Evolutionary conservation across 2,329 filamentous ascomycete genomes (phyloP).

Genomic region (Cladosporium halotolerans): DNA sequence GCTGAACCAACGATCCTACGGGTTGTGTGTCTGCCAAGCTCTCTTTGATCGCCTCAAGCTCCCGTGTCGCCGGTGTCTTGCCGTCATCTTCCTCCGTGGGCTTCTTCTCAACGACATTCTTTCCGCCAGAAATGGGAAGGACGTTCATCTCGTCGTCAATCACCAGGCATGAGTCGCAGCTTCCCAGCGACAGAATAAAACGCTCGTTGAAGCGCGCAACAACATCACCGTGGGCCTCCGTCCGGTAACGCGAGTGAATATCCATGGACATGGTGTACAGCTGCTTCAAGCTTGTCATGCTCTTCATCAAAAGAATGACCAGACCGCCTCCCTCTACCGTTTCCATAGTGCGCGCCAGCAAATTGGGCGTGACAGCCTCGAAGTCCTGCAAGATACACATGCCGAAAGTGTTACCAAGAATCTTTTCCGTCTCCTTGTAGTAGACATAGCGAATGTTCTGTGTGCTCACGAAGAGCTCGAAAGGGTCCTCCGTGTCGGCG

Average conservation of each 20-base stretch:
- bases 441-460: conserved; percentile 98
- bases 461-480: conserved; percentile 93
- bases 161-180: conserved; percentile 88
- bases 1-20: conserved; percentile 72
- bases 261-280: conserved; percentile 97
- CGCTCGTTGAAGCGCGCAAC: conserved; percentile 95
- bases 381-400: conserved; percentile 99
- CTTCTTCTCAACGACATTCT: conserved; percentile 76
- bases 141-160: conserved; percentile 98
- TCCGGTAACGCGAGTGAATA: conserved; percentile 90
- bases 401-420: conserved; percentile 93
- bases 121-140: conserved; percentile 90
- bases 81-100: conserved; percentile 70
- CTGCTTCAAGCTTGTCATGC: conserved; percentile 95
- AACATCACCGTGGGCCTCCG: conserved; percentile 92
- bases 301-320: conserved; percentile 84
- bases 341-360: conserved; percentile 89
- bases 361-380: conserved; percentile 94
- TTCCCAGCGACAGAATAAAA: conserved; percentile 91
- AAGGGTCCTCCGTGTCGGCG: conserved; percentile 85
- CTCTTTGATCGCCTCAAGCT: conserved; percentile 83
- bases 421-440: conserved; percentile 99
- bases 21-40: conserved; percentile 78
- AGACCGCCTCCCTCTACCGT: conserved; percentile 95
- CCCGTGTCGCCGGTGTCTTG: conserved; percentile 61